Evolutionary conservation across 139 green algal genomes (phyloP).

Genomic region (Haematococcus lacustris): DNA sequence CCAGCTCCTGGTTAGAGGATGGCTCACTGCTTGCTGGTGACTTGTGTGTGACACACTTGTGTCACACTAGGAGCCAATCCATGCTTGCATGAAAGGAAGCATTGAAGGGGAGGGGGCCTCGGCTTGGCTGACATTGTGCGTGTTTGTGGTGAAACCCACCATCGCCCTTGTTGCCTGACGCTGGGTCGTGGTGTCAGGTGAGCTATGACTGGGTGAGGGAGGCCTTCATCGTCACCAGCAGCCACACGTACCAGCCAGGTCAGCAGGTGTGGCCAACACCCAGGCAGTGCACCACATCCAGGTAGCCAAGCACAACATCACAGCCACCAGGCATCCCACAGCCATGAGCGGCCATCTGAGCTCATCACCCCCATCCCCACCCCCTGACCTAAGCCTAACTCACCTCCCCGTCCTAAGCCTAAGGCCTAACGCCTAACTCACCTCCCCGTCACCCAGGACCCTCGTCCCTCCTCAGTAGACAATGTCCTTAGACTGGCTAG

Average conservation of each 20-base stretch:
- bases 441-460: no score
- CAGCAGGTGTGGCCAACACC: not conserved
- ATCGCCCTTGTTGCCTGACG: not conserved
- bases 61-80: not conserved
- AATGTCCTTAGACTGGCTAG: no score
- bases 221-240: not conserved
- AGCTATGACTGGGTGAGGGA: not conserved
- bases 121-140: not conserved
- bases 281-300: no score
- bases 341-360: no score
- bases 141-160: not conserved
- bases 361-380: slow-evolving; percentile 20
- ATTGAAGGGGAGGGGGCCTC: no score
- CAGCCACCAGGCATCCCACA: not conserved
- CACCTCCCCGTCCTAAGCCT: no score
- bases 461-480: no score
- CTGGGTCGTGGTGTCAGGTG: not conserved
- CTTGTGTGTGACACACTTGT: not conserved
- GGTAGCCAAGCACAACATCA: not conserved
- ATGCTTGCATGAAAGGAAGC: not conserved
- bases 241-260: not conserved
- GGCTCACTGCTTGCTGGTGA: not conserved
- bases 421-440: no score
- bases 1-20: not conserved
- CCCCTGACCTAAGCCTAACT: slow-evolving; percentile 1